Evolutionary conservation across 2,329 filamentous ascomycete species (phyloP), one percentile per base, ranked within the genome.

Genomic region (Pyrenochaeta sp.): DNA sequence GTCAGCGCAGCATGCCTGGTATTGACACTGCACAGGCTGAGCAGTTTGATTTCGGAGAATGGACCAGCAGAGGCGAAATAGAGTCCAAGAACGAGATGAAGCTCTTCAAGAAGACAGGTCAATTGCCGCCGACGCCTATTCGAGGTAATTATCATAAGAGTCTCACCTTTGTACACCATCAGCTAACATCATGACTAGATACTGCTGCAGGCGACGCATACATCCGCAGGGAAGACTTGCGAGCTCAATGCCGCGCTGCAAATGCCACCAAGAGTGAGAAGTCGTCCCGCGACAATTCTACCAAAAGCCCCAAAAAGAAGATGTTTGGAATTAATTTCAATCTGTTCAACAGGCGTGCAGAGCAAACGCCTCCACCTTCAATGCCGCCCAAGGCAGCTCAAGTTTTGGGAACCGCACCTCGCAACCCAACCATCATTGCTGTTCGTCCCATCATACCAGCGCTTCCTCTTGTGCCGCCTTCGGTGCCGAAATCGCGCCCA

Each of bases 271-370:
- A 24, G 51, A 59, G 19, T n/a, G 41, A 49, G 21, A 35, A 51
- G 19, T 6, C 21, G 21, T 45, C 47, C 7, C 9, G 17, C 11
- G 36, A 56, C 6, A 55, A 55, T 15, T 34, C 51, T 21, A 20
- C 26, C 13, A 73, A 69, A 54, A 75, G 69, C 38, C 72, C 72
- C 0, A 74, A 67, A 55, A 75, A 71, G 60, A 69, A 68, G 41
- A 48, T 75, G 18, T 66, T 75, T 35, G 69, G 70, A 10, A 61
- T 65, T 35, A 59, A 52, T 21, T 46, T 67, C 4, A 65, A 63
- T 7, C 51, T 47, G 3, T 68, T 68, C 29, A 55, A 41, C 19
- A 61, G 53, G 22, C 37, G 53, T 6, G 41, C 58, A 2, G 34
- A 30, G 7, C 43, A 14, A 4, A 28, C 30, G 7, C 30, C 50